Conservation (phyloP, 2,329 filamentous ascomycete species). For the Proliferodiscus dingleyae region DNA sequence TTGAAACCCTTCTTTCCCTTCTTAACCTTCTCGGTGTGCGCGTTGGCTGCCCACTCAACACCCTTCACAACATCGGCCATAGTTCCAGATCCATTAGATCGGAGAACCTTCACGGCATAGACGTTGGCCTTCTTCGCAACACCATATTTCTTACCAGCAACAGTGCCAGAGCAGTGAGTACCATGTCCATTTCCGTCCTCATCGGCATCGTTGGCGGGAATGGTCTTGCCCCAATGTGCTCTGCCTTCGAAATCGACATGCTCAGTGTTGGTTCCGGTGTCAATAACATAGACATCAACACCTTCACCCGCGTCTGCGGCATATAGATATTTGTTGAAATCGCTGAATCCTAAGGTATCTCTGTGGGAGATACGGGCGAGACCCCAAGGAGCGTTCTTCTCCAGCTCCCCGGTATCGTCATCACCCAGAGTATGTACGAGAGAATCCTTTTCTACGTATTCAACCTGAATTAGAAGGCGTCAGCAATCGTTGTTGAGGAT, state of each 20-base stretch:
- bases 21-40: slow-evolving; percentile 71
- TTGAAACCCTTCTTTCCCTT: slow-evolving; percentile 95
- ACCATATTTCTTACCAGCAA: slow-evolving; percentile 98
- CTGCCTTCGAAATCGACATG: slow-evolving; percentile 98
- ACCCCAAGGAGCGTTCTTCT: slow-evolving; percentile 98
- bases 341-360: slow-evolving; percentile 77
- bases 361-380: slow-evolving; percentile 97
- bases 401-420: slow-evolving; percentile 52
- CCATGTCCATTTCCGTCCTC: slow-evolving; percentile 96
- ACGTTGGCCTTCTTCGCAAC: slow-evolving; percentile 98
- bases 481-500: slow-evolving; percentile 12
- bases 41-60: slow-evolving; percentile 86
- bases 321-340: slow-evolving; percentile 98
- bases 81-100: slow-evolving; percentile 93
- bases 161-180: slow-evolving; percentile 97
- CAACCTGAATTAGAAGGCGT: slow-evolving; percentile 58
- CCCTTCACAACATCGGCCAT: slow-evolving; percentile 99
- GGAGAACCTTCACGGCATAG: slow-evolving; percentile 96
- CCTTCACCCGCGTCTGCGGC: slow-evolving; percentile 86
- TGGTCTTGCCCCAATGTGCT: slow-evolving; percentile 95
- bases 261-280: slow-evolving; percentile 89
- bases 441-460: slow-evolving; percentile 93
- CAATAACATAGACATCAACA: slow-evolving; percentile 97
- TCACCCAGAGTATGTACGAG: slow-evolving; percentile 75
- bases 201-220: slow-evolving; percentile 78